Percentiles rank a stretch among this genome's conserved stretches.
phyloP scores from a whole-genome alignment of 2,329 filamentous ascomycete genomes.

The Juglanconis juglandina region DNA sequence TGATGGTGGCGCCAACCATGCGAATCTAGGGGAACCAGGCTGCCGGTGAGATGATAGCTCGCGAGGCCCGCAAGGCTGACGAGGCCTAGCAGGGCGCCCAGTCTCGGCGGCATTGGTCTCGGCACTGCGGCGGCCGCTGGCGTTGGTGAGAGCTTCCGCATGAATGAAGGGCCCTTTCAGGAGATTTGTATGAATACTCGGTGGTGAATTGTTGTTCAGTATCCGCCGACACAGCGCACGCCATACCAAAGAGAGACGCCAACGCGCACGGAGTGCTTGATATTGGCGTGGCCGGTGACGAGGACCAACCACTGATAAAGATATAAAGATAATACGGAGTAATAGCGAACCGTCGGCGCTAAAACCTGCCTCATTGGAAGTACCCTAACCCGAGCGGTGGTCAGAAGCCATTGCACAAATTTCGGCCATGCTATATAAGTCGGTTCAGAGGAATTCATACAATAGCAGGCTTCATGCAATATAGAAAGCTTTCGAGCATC shows the following conservation, averaged over 20 bases:
- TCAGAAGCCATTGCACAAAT: not conserved
- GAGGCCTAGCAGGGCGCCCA: not conserved
- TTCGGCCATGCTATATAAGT: too few relatives aligned
- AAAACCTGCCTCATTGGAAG: not conserved
- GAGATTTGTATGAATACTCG: not conserved
- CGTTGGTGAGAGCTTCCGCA: not conserved
- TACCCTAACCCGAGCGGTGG: not conserved
- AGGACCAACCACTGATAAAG: too few relatives aligned
- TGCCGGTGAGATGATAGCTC: conserved; percentile 2
- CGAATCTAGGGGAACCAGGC: not conserved
- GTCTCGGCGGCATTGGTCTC: not conserved
- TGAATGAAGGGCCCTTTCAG: not conserved
- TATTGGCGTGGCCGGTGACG: too few relatives aligned
- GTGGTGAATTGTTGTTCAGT: too few relatives aligned
- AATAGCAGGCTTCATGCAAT: too few relatives aligned
- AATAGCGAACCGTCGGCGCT: not conserved
- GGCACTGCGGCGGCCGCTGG: not conserved
- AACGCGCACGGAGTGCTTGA: too few relatives aligned
- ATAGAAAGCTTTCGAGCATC: too few relatives aligned
- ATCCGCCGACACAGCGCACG: too few relatives aligned
- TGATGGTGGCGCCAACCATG: not conserved
- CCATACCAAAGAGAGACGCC: too few relatives aligned
- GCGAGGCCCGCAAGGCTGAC: not conserved
- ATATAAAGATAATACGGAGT: not conserved
- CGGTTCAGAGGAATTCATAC: too few relatives aligned